A percentile compares a stretch with the other conserved stretches of the same genome.
Conservation (phyloP, 1,139 yeast species). For the Yamadazyma mexicana region DNA sequence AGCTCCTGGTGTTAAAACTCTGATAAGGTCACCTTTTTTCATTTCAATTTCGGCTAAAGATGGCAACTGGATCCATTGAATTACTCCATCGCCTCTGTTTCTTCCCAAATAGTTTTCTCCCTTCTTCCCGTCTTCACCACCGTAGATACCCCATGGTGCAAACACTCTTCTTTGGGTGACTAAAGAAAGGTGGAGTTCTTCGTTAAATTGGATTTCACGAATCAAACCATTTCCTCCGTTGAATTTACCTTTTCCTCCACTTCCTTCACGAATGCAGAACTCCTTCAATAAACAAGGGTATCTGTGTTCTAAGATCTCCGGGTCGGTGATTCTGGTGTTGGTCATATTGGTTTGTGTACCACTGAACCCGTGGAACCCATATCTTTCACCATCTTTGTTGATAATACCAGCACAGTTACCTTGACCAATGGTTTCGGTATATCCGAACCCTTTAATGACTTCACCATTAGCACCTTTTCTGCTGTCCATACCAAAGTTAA, state of each 20-base stretch:
- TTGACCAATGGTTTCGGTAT: slow-evolving; percentile 49
- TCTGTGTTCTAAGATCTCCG: slow-evolving; percentile 35
- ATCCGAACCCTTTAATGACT: slow-evolving; percentile 43
- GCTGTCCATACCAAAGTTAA: slow-evolving; percentile 41
- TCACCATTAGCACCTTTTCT: slow-evolving; percentile 36
- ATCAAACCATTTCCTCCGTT: slow-evolving; percentile 33
- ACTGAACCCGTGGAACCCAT: slow-evolving; percentile 34
- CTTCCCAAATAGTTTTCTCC: slow-evolving; percentile 62
- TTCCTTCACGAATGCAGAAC: slow-evolving; percentile 25
- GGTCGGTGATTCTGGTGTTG: slow-evolving; percentile 41
- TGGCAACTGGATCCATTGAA: slow-evolving; percentile 23
- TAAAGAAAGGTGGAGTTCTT: slow-evolving; percentile 20
- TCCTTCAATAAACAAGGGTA: slow-evolving; percentile 33
- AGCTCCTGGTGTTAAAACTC: slow-evolving; percentile 54
- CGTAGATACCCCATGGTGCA: slow-evolving; percentile 23
- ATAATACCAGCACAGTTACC: slow-evolving; percentile 45
- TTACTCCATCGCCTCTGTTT: slow-evolving; percentile 20
- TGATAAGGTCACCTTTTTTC: slow-evolving; percentile 41
- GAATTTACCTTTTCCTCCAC: slow-evolving; percentile 37
- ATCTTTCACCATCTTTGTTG: slow-evolving; percentile 20
- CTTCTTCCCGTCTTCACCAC: slow-evolving; percentile 47
- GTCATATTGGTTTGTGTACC: slow-evolving; percentile 51
- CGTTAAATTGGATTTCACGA: slow-evolving; percentile 21
- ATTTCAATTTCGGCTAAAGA: slow-evolving; percentile 22
- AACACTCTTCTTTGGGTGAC: slow-evolving; percentile 24